Base-by-base conservation (phyloP, 495 filamentous ascomycete species). In the Aspergillus sclerotioniger region DNA sequence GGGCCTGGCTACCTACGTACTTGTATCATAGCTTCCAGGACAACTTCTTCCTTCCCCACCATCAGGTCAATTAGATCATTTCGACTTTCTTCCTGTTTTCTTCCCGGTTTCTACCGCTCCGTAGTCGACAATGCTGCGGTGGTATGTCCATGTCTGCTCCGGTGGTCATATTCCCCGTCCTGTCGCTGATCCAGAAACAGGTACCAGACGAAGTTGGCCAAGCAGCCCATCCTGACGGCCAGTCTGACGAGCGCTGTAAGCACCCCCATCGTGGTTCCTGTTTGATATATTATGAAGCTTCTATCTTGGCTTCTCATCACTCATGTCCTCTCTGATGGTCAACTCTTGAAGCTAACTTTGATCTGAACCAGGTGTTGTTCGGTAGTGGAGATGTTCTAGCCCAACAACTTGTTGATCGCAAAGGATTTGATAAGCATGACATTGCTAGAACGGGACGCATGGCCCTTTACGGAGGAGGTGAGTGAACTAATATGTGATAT, bases 391-490 rank as follows among this genome's bases (percentile, higher is more conserved):
- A 98, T 73, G 78, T 87, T 53, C 82, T 96, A 53, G 90, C 94
- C n/a, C 94, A 98, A 66, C 94, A 98, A 72, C 80, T 76, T n/a
- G 89, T 98, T 52, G 94, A 98, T 74, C 85, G 84, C 67, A 82
- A 79, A 63, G 92, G 92, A 33, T 58, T 88, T 28, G 74, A 87
- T 47, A 90, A 91, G 59, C 94, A 98, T 65, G 88, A 96, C 65
- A 69, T 89, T 39, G 78, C 80, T 16, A 84, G 94, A 33, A 97
- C 93, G 2, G 87, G 83, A 2, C 87, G 94, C 54, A 97, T 98
- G 94, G 89, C 87, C 25, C 72, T 90, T 51, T 98, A 98, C 66
- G 94, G 94, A 63, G 94, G 94, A 62, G 83, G 90, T 94, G 81
- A 39, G 75, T 73, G 32, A 33, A 5, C 31, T 53, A 3, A 16